Percentiles rank a stretch among this genome's conserved stretches.
Evolutionary conservation across 345 rosid genomes (phyloP).

Genomic region (Citrus sinensis): DVS_A1.0 CM039161.1:369501-370000

Average conservation of each 20-base stretch:
- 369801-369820: slow-evolving; percentile 29
- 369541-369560: slow-evolving; percentile 16
- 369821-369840: slow-evolving; percentile 18
- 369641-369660: slow-evolving; percentile 9
- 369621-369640: slow-evolving; percentile 16
- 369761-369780: slow-evolving; percentile 20
- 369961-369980: slow-evolving; percentile 24
- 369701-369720: not conserved
- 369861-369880: slow-evolving; percentile 26
- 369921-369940: slow-evolving; percentile 13
- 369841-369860: not conserved
- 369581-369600: slow-evolving; percentile 10
- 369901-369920: slow-evolving; percentile 1
- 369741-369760: slow-evolving; percentile 16
- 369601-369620: slow-evolving; percentile 22
- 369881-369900: slow-evolving; percentile 14
- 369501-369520: not conserved
- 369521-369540: slow-evolving; percentile 14
- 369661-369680: slow-evolving; percentile 23
- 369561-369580: slow-evolving; percentile 22
- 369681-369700: slow-evolving; percentile 9
- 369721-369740: slow-evolving; percentile 25
- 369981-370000: slow-evolving; percentile 26
- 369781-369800: slow-evolving; percentile 27
- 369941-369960: slow-evolving; percentile 21